A percentile compares a stretch with the other conserved stretches of the same genome.
phyloP scores from a whole-genome alignment of 2,329 filamentous ascomycete genomes.

The Cladosporium sp. region DNA sequence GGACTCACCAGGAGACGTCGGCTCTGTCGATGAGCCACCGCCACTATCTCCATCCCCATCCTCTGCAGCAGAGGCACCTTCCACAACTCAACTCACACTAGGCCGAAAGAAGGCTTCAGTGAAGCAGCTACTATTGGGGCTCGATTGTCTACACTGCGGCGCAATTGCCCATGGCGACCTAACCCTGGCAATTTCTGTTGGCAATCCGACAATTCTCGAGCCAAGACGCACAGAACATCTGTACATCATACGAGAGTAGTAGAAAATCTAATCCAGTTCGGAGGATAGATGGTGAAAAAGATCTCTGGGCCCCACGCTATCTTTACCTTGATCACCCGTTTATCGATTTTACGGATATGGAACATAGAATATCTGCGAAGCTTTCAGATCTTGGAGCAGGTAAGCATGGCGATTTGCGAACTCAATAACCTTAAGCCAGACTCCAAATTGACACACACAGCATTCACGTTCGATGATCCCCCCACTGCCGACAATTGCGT shows the following conservation, averaged over 20 bases:
- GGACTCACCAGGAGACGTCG: neutral
- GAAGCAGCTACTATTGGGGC: neutral
- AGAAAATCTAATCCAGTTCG: neutral
- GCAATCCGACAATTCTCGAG: neutral
- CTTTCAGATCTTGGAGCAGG: neutral
- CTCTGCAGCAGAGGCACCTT: neutral
- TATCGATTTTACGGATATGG: neutral
- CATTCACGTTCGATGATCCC: neutral
- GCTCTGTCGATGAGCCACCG: neutral
- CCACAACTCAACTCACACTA: neutral
- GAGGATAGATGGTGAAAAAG: neutral
- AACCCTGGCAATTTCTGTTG: neutral
- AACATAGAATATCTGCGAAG: neutral
- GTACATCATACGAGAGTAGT: neutral
- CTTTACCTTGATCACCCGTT: neutral
- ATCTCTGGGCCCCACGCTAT: neutral
- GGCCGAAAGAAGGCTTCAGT: neutral
- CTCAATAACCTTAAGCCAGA: too few relatives aligned
- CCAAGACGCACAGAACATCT: neutral
- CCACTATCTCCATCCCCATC: too few relatives aligned
- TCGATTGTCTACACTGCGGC: neutral
- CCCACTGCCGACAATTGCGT: neutral
- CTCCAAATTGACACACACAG: neutral
- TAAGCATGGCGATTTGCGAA: neutral
- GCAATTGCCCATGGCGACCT: neutral